Evolutionary conservation across 106 monocot species (phyloP), one percentile per base, ranked within the genome.

Genomic region (Apostasia ramifera): DNA sequence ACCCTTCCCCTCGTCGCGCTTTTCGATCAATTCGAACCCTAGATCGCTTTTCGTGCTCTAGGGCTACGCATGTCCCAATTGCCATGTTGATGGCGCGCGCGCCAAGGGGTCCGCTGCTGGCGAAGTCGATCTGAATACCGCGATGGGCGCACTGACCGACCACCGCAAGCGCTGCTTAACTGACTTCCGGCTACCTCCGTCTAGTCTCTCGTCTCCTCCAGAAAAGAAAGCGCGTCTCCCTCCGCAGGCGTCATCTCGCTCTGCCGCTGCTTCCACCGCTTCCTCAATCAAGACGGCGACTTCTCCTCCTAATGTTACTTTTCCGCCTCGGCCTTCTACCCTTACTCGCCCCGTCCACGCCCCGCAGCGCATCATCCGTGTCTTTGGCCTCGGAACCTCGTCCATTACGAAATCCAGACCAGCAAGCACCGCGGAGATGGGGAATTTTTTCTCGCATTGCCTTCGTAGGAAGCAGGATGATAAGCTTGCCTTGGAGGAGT

Each of bases 141-240:
- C 68, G 47, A 98, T 92, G 97, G 97, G 92, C 43, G 92, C 97
- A 55, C 82, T 97, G 37, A 89, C 97, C 11, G 92, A 89, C 56
- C 80, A 69, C 61, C 86, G 89, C 2, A 97, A 97, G 86, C 97
- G 92, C 66, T 80, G 82, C 73, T 73, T 72, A 69, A 57, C 57
- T 61, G 83, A 83, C 63, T 80, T 72, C 74, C 15, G 10, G 70
- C 68, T 55, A 64, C 63, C 60, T 67, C 11, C 59, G 4, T 37
- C 45, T 10, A 26, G 26, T 26, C 26, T 49, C 5, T 45, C 61
- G 8, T 45, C 55, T 11, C 5, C 48, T 60, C 11, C 52, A 48
- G 1, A 47, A 5, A 52, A 43, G 44, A 43, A 71, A 57, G 54
- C 40, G 55, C 54, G 62, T 40, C 73, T 40, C 50, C 67, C 39